Percentiles rank a stretch among this genome's conserved stretches.
phyloP scores from a whole-genome alignment of 306 rosid genomes.

The Ziziphus jujuba region DNA sequence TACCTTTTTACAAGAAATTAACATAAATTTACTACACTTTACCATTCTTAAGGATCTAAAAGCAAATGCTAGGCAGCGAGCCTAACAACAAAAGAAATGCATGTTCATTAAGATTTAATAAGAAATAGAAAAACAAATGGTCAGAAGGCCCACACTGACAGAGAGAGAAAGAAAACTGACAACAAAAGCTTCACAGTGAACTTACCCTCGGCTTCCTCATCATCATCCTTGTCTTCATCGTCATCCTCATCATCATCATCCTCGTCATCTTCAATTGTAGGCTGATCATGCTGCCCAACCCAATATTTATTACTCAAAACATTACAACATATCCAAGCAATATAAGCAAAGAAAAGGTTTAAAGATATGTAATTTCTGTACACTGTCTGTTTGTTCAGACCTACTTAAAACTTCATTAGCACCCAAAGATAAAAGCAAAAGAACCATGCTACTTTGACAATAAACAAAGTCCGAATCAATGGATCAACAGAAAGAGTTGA shows the following conservation, averaged over 20 bases:
- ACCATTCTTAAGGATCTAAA: no score
- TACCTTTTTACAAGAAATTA: no score
- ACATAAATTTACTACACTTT: no score
- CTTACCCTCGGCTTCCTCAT: constrained; percentile 72
- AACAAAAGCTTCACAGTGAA: neutral
- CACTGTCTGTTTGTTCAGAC: neutral
- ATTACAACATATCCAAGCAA: neutral
- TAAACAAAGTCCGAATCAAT: neutral
- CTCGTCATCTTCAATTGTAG: constrained; percentile 73
- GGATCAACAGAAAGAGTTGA: neutral
- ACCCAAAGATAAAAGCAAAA: neutral
- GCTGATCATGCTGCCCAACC: constrained; percentile 62
- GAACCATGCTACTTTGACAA: neutral
- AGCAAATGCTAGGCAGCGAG: no score
- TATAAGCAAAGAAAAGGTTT: neutral
- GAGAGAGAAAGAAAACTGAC: neutral
- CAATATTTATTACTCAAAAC: neutral
- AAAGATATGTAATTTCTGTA: neutral
- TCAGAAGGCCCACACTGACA: no score
- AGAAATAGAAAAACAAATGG: neutral
- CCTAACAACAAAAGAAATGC: no score
- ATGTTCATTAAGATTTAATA: neutral
- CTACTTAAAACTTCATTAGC: neutral
- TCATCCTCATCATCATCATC: constrained; percentile 74
- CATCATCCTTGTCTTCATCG: constrained; percentile 60